Evolutionary conservation across 2,329 filamentous ascomycete species (phyloP), one percentile per base, ranked within the genome.

Genomic region (Talaromyces sp.): DNA sequence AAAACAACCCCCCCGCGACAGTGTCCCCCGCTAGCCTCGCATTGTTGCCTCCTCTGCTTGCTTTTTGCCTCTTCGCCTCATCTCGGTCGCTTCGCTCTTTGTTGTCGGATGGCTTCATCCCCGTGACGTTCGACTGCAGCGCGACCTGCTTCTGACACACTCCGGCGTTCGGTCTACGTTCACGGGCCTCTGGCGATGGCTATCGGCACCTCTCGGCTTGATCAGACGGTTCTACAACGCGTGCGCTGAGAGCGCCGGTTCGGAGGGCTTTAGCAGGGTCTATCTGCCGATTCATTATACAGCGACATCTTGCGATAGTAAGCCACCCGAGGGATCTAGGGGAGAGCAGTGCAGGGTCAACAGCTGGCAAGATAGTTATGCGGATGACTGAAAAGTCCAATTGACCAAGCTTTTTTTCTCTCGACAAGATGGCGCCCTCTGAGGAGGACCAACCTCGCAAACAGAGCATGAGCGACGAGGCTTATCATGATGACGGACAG

Each of bases 51-150:
- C 21, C 43, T 46, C 43, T 38, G 17, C 43, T 24, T 46, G 10
- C 9, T n/a, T 13, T 52, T 29, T 17, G 14, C 49, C 49, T 17
- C 14, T 27, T 52, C 26, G 49, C 19, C 26, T 52, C 26, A 21
- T 19, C 43, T 4, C 14, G 14, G 26, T 52, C 26, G 17, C 49
- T 29, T 14, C n/a, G 43, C n/a, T 46, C n/a, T 19, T 19, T 9
- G 43, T 46, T 17, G 35, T 38, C 35, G 35, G 35, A 38, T 38
- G 17, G 14, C 35, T 38, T 2, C 14, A 38, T 50, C 43, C 43
- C 55, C 59, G 55, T 58, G 55, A 61, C 58, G 59, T 32, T 43
- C 35, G 32, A 51, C 52, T 41, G 49, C 57, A 51, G 55, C 52
- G 54, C 53, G 52, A 31, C 26, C 59, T 29, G 38, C 54, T 43